Base-by-base conservation (phyloP, 1,284 basidiomycete genomes). In the Singerocomus rubriflavus region DNA sequence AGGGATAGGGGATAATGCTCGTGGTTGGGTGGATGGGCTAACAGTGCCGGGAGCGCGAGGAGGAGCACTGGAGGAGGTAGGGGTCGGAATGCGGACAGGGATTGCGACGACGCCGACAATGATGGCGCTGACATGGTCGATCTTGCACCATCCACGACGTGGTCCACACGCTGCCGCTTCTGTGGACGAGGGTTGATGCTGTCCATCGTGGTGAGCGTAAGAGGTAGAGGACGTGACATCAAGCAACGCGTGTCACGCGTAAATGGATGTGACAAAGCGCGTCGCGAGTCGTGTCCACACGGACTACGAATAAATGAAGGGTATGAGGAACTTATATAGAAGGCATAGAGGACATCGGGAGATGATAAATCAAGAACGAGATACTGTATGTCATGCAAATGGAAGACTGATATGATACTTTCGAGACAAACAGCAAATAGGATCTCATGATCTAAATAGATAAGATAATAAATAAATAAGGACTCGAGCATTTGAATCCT, bases 1-100 rank as follows among this genome's bases (percentile, higher is more conserved):
- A 86, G 71, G 0, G 84, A 80, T 6, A 74, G 66, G 0, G 75
- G 59, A 57, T 85, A 81, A 30, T 73, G 61, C 12, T 66, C 73
- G 57, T 86, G 82, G 5, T 74, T 78, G 1, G 85, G 82, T 5
- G 85, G 85, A 52, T 84, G 80, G 1, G 74, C 65, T 14, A 88
- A 68, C 14, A 88, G 65, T 0, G 70, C 67, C 2, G 86, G 85
- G 3, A 88, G 67, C 8, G 78, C 74, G 11, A 87, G 73, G 13
- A 88, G 76, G 7, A 88, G 71, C 5, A 74, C 64, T 6, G 73
- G 64, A 3, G 74, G 65, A 0, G 82, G 80, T 2, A 84, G 62
- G 1, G 73, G 71, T 13, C 53, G 55, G 9, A 68, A 49, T 11
- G 52, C 31, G 11, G 53, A 45, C 27, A 17, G 12, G 26, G 45